Base-by-base conservation (phyloP, 108 stramenopile genomes). In the Ochromonas danica region DNA sequence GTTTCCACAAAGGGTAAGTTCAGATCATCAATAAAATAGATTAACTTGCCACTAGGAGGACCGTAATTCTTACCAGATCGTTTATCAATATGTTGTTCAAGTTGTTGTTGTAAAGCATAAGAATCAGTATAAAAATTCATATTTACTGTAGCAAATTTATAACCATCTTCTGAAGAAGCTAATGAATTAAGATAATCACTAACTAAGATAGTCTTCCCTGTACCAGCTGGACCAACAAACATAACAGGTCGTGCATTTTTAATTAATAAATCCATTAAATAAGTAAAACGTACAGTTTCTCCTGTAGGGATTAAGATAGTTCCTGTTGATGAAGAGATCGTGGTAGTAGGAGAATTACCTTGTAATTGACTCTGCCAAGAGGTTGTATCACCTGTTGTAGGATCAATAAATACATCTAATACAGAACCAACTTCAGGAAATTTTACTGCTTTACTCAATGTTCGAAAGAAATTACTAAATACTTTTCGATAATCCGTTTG, bases 71-170 rank as follows among this genome's bases (percentile, higher is more conserved):
- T 83, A 39, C 87, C 87, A 17, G 71, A 60, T 40, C 85, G 79
- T 77, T 84, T 85, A 70, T 88, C 87, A 17, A 88, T 71, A 57
- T 75, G 65, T 36, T 70, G 80, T 78, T 88, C 87, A 14, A 88
- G 77, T 71, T 85, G 80, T 62, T 45, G 43, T 72, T 88, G 85
- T 36, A 86, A 75, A 10, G 70, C 39, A 2, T 10, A 25, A 0
- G 83, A 61, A 71, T 88, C 87, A 0, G 85, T 85, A 75, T 86
- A 88, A 61, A 74, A 88, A 62, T 85, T 86, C 80, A 88, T 78
- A 81, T 88, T 88, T 51, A 88, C 65, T 27, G 81, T 83, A 1
- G 71, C 71, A 38, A 61, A 57, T 17, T 63, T 10, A 0, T 39
- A 43, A 0, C 3, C 79, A 6, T 65, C 79, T 35, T 70, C 33